Conservation (phyloP, 2,329 filamentous ascomycete genomes). For the Fusarium drepaniforme region DNA sequence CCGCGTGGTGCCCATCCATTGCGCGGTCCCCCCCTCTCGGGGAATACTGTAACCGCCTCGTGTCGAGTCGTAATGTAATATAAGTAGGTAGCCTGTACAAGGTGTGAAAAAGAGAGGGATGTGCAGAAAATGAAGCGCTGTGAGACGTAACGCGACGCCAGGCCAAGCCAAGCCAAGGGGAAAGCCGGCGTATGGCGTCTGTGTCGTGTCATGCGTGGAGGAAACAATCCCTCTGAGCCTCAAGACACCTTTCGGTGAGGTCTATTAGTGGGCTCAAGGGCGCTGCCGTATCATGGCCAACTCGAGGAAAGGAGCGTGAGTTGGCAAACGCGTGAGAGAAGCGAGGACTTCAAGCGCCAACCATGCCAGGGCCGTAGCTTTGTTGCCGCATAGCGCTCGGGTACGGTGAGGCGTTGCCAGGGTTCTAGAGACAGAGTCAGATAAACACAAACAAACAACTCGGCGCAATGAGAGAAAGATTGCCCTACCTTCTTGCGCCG, state of each 20-base stretch:
- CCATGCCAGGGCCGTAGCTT: conserved; percentile 70
- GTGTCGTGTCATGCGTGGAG: conserved; percentile 9
- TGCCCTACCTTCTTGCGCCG: conserved; percentile 73
- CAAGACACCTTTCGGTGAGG: conserved; percentile 26
- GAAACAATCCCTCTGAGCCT: conserved; percentile 10
- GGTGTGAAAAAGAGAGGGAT: conserved; percentile 33
- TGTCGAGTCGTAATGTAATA: conserved; percentile 43
- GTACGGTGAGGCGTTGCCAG: conserved; percentile 57
- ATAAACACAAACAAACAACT: conserved; percentile 37
- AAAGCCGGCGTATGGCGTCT: conserved; percentile 17
- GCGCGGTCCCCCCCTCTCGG: conserved; percentile 18
- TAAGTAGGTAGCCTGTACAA: conserved; percentile 44
- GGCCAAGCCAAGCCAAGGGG: background rate
- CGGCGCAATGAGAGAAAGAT: conserved; percentile 17
- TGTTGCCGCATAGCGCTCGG: conserved; percentile 60
- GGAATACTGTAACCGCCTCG: conserved; percentile 26
- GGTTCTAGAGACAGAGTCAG: conserved; percentile 61
- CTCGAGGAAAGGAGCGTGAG: conserved; percentile 9
- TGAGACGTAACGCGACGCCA: conserved; percentile 16
- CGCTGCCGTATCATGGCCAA: background rate
- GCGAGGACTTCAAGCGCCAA: conserved; percentile 60
- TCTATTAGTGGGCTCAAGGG: conserved; percentile 17
- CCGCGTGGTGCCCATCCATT: conserved; percentile 12
- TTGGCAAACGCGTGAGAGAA: background rate
- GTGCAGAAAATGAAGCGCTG: conserved; percentile 24